Evolutionary conservation across 805 yeast species (phyloP), one percentile per base, ranked within the genome.

Genomic region (Candida hungchunana): DNA sequence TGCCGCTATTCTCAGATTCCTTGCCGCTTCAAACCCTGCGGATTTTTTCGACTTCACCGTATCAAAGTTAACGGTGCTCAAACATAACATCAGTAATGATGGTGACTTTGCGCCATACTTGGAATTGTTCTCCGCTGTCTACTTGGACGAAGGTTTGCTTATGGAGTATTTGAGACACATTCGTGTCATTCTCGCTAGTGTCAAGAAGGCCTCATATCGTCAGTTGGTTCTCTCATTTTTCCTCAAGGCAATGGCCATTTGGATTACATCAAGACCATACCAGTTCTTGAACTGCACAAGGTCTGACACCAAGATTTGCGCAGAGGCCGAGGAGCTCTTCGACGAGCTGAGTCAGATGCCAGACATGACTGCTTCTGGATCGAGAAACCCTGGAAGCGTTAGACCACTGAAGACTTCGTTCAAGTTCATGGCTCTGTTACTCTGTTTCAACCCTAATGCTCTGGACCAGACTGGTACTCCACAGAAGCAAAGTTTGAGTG

Each of bases 1-100:
- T 31, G 70, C 66, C 13, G 54, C 63, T 19, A 55, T 77, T 6
- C 45, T 71, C 14, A 55, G 67, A 25, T 76, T 61, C 49, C 30
- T 74, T 7, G 72, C 79, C 1, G 73, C 78, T 12, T 59, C 79
- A 4, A 74, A 76, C 47, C 67, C 73, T 20, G 34, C 40, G 0
- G 74, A 70, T 32, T 69, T 60, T 39, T 64, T 59, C 18, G 54
- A 59, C 8, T 69, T 63, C 49, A 36, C 59, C 33, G 55, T 50
- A 3, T 34, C 42, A 7, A 58, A 59, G 26, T 47, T 64, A 14
- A 50, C 46, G 23, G 47, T 45, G 18, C 37, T 60, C 21, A 61
- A 56, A 21, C 73, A 67, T 30, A 46, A 68, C 31, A 43, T 61
- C 19, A 39, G 55, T 4, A 59, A 58, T 20, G 71, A 66, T 31